phyloP scores from a whole-genome alignment of 257 asterid species.

The Cynanchum wilfordii region DNA sequence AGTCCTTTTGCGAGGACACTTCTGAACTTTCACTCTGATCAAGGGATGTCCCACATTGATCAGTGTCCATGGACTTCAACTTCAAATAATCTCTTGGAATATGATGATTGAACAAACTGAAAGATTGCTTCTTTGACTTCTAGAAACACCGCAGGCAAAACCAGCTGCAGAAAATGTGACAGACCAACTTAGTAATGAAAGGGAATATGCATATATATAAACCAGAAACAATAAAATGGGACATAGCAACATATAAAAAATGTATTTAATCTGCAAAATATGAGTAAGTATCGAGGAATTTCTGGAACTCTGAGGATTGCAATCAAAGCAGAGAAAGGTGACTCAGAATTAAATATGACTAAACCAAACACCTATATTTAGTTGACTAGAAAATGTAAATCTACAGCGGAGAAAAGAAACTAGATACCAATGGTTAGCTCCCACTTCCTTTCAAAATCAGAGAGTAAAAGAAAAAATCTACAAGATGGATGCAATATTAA shows the following conservation, averaged over 20 bases:
- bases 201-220: background rate
- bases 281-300: background rate
- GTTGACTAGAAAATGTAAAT: background rate
- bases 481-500: background rate
- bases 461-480: background rate
- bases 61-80: constrained; percentile 14
- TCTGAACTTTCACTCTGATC: constrained; percentile 24
- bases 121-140: background rate
- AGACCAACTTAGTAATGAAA: background rate
- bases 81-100: background rate
- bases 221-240: too few relatives aligned
- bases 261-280: background rate
- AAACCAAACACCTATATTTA: background rate
- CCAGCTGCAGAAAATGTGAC: background rate
- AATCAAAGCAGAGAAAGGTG: background rate
- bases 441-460: background rate
- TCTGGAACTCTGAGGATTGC: background rate
- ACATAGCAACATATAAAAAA: too few relatives aligned
- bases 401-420: background rate
- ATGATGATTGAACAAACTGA: background rate
- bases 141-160: background rate
- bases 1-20: constrained; percentile 26
- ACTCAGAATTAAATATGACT: background rate
- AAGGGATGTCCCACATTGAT: constrained; percentile 4
- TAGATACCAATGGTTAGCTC: background rate